Evolutionary conservation across 208 protist species (phyloP), one percentile per base, ranked within the genome.

Genomic region (Histomonas meleagridis): DNA sequence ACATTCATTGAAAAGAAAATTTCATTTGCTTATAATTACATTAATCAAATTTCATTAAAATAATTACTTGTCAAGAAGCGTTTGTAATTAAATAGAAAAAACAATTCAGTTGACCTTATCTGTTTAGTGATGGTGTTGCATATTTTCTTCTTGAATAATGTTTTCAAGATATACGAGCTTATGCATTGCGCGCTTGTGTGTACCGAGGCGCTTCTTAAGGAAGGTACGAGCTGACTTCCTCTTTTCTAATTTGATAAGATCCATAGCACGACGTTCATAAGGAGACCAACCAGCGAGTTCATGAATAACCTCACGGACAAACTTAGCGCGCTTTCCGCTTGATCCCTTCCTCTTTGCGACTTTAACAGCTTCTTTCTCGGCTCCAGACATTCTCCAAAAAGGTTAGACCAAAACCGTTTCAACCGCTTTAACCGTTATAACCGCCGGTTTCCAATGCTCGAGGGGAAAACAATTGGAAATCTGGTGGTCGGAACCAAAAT

Each of bases 151-250:
- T 35, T 79, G 70, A 28, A 79, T 35, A 43, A 79, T 40, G 28
- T 79, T 40, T 43, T 79, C 70, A 28, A 79, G 70, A 3, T 14
- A 46, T 21, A 9, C 23, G 49, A 79, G 70, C 70, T 90, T 90
- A 14, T 90, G 26, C 32, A 65, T 90, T 16, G 79, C 79, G 28
- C 79, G 79, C 16, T 49, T 46, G 79, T 90, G 79, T 90, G 79
- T 90, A 16, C 79, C 79, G n/a, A 90, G 79, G 49, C 53, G 79
- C 35, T 90, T 90, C 49, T 90, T 90, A 43, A 62, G 49, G 49
- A 90, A 90, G 14, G 26, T 18, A 26, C 46, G 79, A 46, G 79
- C 79, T 51, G 28, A 23, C 40, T 49, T 46, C 12, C n/a, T 21
- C 23, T 49, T 46, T 9, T 62, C 79, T 12, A 90, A 32, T 49